Conservation (phyloP, 805 yeast genomes). For the Candida quercuum region DNA sequence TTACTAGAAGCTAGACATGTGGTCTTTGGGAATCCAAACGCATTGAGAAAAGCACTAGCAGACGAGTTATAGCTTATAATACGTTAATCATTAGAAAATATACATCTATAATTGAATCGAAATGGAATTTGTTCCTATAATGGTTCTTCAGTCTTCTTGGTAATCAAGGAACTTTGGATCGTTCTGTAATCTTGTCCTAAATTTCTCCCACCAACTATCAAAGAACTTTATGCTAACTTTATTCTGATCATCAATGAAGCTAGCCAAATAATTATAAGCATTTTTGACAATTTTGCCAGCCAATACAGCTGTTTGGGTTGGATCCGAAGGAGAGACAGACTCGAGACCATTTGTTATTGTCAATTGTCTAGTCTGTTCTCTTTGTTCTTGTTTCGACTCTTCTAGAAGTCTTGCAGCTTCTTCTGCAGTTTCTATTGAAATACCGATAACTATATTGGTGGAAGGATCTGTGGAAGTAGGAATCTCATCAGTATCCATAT, state of each 20-base stretch:
- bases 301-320: constrained; percentile 47
- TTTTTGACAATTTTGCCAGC: constrained; percentile 88
- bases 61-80: constrained; percentile 41
- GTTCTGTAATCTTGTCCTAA: constrained; percentile 64
- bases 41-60: constrained; percentile 51
- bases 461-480: constrained; percentile 20
- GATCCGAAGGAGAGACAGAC: constrained; percentile 28
- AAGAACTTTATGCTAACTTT: constrained; percentile 84
- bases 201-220: constrained; percentile 94
- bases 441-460: constrained; percentile 56
- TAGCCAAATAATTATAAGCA: constrained; percentile 85
- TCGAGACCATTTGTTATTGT: constrained; percentile 16
- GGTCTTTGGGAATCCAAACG: constrained; percentile 76
- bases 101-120: too few species aligned
- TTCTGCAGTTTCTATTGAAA: constrained; percentile 78
- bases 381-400: constrained; percentile 25
- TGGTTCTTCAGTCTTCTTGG: constrained; percentile 4
- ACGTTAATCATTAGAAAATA: constrained; percentile 24
- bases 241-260: constrained; percentile 77
- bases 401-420: constrained; percentile 58
- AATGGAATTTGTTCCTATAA: too few species aligned
- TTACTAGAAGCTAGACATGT: constrained; percentile 49
- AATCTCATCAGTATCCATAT: constrained; percentile 37
- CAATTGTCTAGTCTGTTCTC: constrained; percentile 6
- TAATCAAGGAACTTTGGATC: constrained; percentile 79